Base-by-base conservation (phyloP, 2,329 filamentous ascomycete species). In the Aspergillus costaricaensis region DNA sequence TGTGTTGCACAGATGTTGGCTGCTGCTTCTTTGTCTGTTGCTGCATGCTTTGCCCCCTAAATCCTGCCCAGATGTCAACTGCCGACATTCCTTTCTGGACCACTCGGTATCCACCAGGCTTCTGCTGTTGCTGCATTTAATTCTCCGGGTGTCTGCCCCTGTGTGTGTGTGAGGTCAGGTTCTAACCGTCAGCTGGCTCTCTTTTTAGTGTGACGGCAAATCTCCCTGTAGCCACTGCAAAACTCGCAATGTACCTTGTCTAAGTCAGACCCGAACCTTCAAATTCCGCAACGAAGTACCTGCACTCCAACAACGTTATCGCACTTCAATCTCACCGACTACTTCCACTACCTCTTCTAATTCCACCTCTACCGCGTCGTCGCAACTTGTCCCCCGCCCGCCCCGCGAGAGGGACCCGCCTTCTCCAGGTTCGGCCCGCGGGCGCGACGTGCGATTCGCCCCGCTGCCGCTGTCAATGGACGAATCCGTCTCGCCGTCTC, bases 231-330 rank as follows among this genome's bases (percentile, higher is more conserved):
- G 68, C 15, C 72, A 71, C 58, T 77, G 75, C 60, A 64, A 63
- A 57, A 66, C 65, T 43, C 66, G 68, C 59, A 71, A 67, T 52
- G 60, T 69, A 15, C 60, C 64, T 12, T 76, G 74, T 62, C 67
- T 68, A 6, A 67, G 64, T 30, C 65, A 68, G 48, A 58, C 43
- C 21, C 62, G 65, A 25, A 62, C 68, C 53, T 63, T 73, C 49
- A 68, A 71, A 49, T 72, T 73, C 25, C 70, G 71, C 43, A 69
- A 76, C 63, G 71, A 76, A 63, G 68, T 63, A 39, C 67, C 66
- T 21, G 70, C 67, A 47, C 61, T 74, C 39, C 67, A 67, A 23
- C 65, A 69, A 52, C 65, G 66, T 38, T 73, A 68, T 58, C 63
- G 52, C 25, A 39, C 59, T 50, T 54, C 57, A 17, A 56, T 62